phyloP scores from a whole-genome alignment of 352 stramenopile genomes.

The Phytopythium kandeliae region DNA sequence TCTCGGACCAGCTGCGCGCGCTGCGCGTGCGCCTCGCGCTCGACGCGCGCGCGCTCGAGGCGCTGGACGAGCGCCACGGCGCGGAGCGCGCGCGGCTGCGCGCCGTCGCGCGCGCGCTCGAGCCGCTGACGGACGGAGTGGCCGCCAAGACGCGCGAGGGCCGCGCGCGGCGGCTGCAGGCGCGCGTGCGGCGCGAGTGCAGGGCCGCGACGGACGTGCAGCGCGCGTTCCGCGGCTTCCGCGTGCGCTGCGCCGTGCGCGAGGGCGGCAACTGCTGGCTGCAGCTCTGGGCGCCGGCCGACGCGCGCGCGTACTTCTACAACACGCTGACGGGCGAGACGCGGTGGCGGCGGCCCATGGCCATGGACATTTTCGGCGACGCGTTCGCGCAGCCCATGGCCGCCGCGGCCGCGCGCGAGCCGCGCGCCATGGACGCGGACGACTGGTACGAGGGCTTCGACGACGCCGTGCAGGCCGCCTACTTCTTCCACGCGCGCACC shows the following conservation, averaged over 20 bases:
- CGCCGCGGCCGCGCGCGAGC: not conserved
- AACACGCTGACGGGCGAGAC: slow-evolving; percentile 74
- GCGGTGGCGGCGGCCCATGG: slow-evolving; percentile 51
- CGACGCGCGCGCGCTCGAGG: slow-evolving; percentile 44
- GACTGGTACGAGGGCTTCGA: slow-evolving; percentile 78
- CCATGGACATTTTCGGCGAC: slow-evolving; percentile 75
- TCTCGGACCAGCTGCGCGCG: slow-evolving; percentile 77
- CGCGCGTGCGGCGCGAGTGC: slow-evolving; percentile 61
- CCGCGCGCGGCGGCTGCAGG: slow-evolving; percentile 57
- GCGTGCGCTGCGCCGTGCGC: slow-evolving; percentile 53
- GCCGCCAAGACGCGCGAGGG: slow-evolving; percentile 71
- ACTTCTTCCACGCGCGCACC: slow-evolving; percentile 73
- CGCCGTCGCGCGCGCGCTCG: slow-evolving; percentile 64
- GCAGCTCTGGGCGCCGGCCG: slow-evolving; percentile 26
- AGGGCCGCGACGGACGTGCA: slow-evolving; percentile 74
- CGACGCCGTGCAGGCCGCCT: slow-evolving; percentile 49
- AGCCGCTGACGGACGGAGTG: slow-evolving; percentile 82
- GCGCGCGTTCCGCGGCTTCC: slow-evolving; percentile 69
- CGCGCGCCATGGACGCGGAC: not conserved
- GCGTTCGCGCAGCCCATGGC: slow-evolving; percentile 34
- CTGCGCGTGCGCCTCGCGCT: slow-evolving; percentile 65
- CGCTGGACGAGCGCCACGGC: slow-evolving; percentile 43
- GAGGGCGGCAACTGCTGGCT: slow-evolving; percentile 82
- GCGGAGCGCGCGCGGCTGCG: slow-evolving; percentile 71
- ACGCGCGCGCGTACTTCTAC: slow-evolving; percentile 61